These are phyloP conservation scores for Pleoardoris graminearum DNA, from an alignment of 2,329 filamentous ascomycete species.

Conservation along the genomic window DNA sequence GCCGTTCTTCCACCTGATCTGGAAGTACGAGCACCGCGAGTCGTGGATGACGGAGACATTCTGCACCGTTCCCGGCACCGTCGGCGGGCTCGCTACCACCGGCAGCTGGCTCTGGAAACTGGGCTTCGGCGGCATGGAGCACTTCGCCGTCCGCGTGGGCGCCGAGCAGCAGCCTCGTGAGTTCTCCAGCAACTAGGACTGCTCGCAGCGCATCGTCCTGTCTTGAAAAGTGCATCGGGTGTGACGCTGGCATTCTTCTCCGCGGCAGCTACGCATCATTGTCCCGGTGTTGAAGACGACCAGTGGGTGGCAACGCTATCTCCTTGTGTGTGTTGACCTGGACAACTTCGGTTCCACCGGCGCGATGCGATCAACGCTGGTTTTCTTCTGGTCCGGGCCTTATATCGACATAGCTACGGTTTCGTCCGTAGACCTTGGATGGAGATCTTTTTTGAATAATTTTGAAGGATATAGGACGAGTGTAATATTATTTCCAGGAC, in stretches of 20 bases:
- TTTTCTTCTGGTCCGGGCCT: no score
- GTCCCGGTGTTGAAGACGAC: not conserved
- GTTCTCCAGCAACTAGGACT: not conserved
- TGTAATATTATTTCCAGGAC: not conserved
- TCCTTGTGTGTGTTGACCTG: not conserved
- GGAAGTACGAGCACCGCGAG: conserved; percentile 23
- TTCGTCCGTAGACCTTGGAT: not conserved
- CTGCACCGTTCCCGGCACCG: not conserved
- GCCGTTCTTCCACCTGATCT: conserved; percentile 33
- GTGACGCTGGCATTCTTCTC: not conserved
- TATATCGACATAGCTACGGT: not conserved
- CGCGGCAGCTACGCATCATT: not conserved
- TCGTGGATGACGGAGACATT: conserved; percentile 27
- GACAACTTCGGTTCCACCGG: not conserved
- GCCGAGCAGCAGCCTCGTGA: conserved; percentile 7
- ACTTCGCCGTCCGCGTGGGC: conserved; percentile 35
- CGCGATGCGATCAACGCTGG: not conserved
- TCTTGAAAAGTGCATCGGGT: not conserved
- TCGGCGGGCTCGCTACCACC: not conserved
- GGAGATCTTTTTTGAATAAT: not conserved
- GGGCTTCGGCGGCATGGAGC: conserved; percentile 33
- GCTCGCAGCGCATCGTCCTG: not conserved
- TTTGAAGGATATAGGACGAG: not conserved
- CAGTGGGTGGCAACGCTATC: not conserved
- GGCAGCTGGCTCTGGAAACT: conserved; percentile 21